Percentiles rank a stretch among this genome's conserved stretches.
phyloP scores from a whole-genome alignment of 768 basidiomycete species.

The Suillus placidus region DNA sequence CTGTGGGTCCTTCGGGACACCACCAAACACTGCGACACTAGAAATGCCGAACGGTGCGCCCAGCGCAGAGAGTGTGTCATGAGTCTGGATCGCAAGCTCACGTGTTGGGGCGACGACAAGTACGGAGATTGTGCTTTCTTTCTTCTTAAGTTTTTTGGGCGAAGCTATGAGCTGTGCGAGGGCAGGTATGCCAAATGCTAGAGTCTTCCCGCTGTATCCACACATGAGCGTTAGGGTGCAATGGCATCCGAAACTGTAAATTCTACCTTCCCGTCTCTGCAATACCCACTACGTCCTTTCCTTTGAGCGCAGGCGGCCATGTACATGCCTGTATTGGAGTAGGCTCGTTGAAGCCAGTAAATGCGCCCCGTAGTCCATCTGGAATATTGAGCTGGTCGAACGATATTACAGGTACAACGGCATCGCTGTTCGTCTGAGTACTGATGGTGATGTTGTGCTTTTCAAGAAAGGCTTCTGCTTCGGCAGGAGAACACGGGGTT shows the following conservation, averaged over 20 bases:
- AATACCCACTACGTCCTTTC: constrained; percentile 90
- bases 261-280: constrained; percentile 90
- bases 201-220: constrained; percentile 81
- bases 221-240: background rate
- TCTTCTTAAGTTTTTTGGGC: constrained; percentile 34
- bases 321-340: constrained; percentile 96
- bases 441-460: constrained; percentile 78
- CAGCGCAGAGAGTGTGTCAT: constrained; percentile 75
- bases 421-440: constrained; percentile 45
- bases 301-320: constrained; percentile 86
- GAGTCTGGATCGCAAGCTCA: constrained; percentile 94
- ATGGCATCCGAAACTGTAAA: constrained; percentile 5
- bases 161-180: constrained; percentile 62
- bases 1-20: constrained; percentile 90
- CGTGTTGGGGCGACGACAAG: constrained; percentile 94
- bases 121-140: constrained; percentile 50
- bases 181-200: constrained; percentile 94
- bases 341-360: constrained; percentile 78
- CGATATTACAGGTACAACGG: constrained; percentile 66
- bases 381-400: constrained; percentile 78
- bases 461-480: constrained; percentile 64
- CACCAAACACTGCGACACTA: constrained; percentile 91
- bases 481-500: constrained; percentile 38
- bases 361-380: constrained; percentile 57
- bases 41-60: constrained; percentile 75